Conservation (phyloP, 352 stramenopile species). For the Stramenopiles sp. region DNA sequence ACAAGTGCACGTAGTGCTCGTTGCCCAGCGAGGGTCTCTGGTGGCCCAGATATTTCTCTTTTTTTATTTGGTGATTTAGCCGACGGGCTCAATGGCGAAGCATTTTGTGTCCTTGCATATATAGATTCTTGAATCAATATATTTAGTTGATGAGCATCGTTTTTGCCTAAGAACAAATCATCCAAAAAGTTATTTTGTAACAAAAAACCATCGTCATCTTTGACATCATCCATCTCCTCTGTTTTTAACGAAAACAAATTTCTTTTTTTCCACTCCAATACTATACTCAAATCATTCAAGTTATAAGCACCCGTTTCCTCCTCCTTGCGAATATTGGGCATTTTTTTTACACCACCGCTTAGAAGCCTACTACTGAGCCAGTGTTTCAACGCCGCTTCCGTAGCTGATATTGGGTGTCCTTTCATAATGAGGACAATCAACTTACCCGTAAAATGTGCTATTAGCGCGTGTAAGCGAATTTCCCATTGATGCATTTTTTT, state of each 20-base stretch:
- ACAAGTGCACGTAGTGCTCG: background rate
- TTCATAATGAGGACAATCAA: background rate
- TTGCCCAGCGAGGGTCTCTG: background rate
- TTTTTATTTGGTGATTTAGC: background rate
- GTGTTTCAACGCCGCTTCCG: background rate
- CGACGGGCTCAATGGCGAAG: background rate
- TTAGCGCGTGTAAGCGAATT: background rate
- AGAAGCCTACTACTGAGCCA: background rate
- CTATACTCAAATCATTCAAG: background rate
- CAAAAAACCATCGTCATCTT: no score
- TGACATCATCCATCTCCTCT: background rate
- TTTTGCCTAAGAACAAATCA: background rate
- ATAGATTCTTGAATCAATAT: background rate
- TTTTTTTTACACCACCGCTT: background rate
- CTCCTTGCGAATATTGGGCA: background rate
- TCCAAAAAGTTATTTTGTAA: background rate
- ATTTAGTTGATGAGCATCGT: background rate
- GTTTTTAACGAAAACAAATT: background rate
- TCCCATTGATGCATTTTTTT: background rate
- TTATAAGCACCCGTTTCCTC: background rate
- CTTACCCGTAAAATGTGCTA: background rate
- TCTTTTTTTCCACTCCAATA: background rate
- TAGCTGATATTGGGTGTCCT: background rate
- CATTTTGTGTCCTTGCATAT: background rate
- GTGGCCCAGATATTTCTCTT: background rate